Evolutionary conservation across 169 alveolate genomes (phyloP), one percentile per base, ranked within the genome.

Genomic region (Plasmodium fragile): DNA sequence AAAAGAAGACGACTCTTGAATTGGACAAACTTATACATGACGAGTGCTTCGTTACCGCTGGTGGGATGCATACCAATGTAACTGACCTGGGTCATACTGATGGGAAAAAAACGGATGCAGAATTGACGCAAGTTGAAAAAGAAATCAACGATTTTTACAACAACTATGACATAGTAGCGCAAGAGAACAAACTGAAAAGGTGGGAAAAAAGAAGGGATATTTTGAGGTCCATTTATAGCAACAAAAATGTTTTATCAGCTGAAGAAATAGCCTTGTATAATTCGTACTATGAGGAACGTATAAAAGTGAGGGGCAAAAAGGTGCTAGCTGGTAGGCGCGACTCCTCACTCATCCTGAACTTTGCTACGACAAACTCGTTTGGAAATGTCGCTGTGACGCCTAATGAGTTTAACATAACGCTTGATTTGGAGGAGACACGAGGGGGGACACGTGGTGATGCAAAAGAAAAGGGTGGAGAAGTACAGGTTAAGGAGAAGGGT

Each of bases 181-280:
- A 77, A 36, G 90, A 87, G 55, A 87, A 77, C 7, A 75, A 71
- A 77, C 18, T 70, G 69, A 87, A 87, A 55, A 79, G 69, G 49
- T 25, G 36, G 65, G 72, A 77, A 59, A 13, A 87, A 87, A 87
- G 28, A 22, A 43, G 80, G 65, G 90, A 87, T 36, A 87, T 87
- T 55, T 77, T 77, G 70, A 87, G 53, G 39, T 22, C 22, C 45
- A 87, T 87, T 87, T 87, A 87, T 87, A 43, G 70, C 36, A 87
- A 87, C 69, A 87, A 87, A 87, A 87, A 87, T 18, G 32, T 78
- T 1, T 32, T 87, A 8, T 39, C 93, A 34, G 41, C 59, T 4
- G 93, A 87, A 0, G 93, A 87, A 30, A 87, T 87, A 43, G 41
- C 93, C 6, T 71, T 78, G 4, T 87, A 87, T 65, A 70, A 87